Base-by-base conservation (phyloP, 495 filamentous ascomycete species). In the Friedmanniomyces simplex region DNA sequence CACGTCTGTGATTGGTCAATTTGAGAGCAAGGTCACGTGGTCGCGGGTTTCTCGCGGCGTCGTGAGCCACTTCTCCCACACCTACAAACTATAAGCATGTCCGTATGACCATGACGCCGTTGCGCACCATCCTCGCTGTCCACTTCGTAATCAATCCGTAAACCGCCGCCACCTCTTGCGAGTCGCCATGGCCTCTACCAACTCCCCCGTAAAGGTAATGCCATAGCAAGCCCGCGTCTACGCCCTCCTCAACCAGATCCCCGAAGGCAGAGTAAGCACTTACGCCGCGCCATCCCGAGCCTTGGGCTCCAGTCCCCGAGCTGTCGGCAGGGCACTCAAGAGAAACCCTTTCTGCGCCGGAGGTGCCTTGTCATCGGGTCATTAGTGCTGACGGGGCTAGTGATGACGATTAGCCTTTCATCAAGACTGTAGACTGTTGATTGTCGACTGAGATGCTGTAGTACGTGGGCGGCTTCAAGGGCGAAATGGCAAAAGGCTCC, bases 271-370 rank as follows among this genome's bases (percentile, higher is more conserved):
- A 55, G 81, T 88, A 66, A 83, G 82, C 12, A 86, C 86, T 3
- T 91, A 94, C 74, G 81, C 78, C 16, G 77, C 82, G 1, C 69
- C 91, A 22, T 78, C 88, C 0, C 72, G 74, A 22, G 76, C 82
- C 18, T 74, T 91, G 0, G 63, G 70, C 13, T 86, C 84, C 5
- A 87, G 84, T 11, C 84, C 88, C 24, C 76, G 88, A 1, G 88
- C 88, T 1, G 83, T 94, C 2, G 88, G 88, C 8, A 86, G 84
- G 53, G 88, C 87, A 0, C 77, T 87, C 64, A 77, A 85, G 22
- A 63, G 55, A 20, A 72, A 72, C 56, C 69, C 70, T 6, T 72
- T 72, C n/a, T 51, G 67, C 69, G 51, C 70, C 69, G 2, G 66
- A 69, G 43, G 63, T 72, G 48, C 70, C 70, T 22, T 72, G 70